Base-by-base conservation (phyloP, 2,329 filamentous ascomycete genomes). In the Pyricularia grisea region DNA sequence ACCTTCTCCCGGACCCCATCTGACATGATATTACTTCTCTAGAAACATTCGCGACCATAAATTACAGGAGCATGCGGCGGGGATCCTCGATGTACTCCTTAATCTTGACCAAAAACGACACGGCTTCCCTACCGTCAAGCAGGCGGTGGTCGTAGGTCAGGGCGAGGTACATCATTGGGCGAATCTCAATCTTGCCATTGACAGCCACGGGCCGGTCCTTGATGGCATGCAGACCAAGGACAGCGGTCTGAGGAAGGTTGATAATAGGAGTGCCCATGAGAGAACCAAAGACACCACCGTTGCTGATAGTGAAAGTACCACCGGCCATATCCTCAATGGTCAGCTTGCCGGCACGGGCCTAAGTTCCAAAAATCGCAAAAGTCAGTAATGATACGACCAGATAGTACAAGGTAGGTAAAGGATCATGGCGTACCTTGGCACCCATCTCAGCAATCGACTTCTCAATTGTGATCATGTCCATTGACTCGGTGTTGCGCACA, bases 101-200 rank as follows among this genome's bases (percentile, higher is more conserved):
- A 76, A 99, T 85, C 87, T 97, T 97, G 71, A 98, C 91, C 74
- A 98, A 84, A 86, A 98, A 98, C 71, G 94, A 95, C 60, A 97
- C 93, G 65, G 94, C 95, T 83, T 98, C 94, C 78, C 94, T 89
- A 67, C 95, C 95, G 79, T 98, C 95, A 28, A 99, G 85, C 67
- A 99, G 88, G 77, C 95, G 92, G 82, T 99, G 95, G 79, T 99
- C 95, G 78, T 99, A 99, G 17, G 95, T 99, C 70, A 99, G 86
- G 61, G 95, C 95, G 72, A 99, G 87, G 80, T 97, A 98, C 95
- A 99, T 99, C 93, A 99, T 98, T n/a, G 95, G 95, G 73, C 95
- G 88, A 74, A 97, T 92, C 80, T 97, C 94, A 70, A 98, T 85
- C 84, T 97, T 96, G 76, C 95, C 95, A 76, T 98, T 93, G 71